Evolutionary conservation across 805 yeast genomes (phyloP), one percentile per base, ranked within the genome.

Genomic region (Wickerhamomyces queroliae): DNA sequence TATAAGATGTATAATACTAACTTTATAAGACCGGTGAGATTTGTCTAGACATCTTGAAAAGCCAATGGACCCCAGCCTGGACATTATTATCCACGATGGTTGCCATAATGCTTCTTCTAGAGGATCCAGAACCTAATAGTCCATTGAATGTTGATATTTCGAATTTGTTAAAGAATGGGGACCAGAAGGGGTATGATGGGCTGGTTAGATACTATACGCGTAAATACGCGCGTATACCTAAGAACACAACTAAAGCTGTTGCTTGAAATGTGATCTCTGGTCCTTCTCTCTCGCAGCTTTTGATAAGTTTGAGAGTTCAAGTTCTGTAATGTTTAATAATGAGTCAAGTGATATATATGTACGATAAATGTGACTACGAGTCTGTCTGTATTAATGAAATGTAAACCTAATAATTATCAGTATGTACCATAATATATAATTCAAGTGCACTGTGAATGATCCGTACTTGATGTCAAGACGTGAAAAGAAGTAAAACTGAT

Each of bases 1-100:
- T n/a, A n/a, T 23, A 11, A 23, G 25, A 23, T 23, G 25, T 23
- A 8, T 8, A 23, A 3, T 17, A 17, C 26, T 30, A 23, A 36
- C 17, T 5, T 13, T 23, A 4, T 17, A 39, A 67, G 33, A 69
- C 79, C 1, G 91, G 91, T 1, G 86, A 80, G 45, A 80, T 83
- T 7, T 83, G 91, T 57, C 60, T 83, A 5, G 86, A 82, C 53
- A 76, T 83, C 9, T 59, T 83, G 36, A 74, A 77, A 40, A 55
- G 46, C 33, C 66, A 66, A 43, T 83, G 90, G 90, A 72, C 85
- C 0, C 90, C 91, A 0, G 86, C 85, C 2, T 83, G 88, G 85
- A 74, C 78, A 39, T 52, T 83, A 33, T 59, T 70, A 35, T 65
- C 76, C 40, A 63, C 76, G 6, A 62, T 80, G 34, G 67, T 72